Evolutionary conservation across 2,329 filamentous ascomycete genomes (phyloP), one percentile per base, ranked within the genome.

Genomic region (Xylaria sp.): DNA sequence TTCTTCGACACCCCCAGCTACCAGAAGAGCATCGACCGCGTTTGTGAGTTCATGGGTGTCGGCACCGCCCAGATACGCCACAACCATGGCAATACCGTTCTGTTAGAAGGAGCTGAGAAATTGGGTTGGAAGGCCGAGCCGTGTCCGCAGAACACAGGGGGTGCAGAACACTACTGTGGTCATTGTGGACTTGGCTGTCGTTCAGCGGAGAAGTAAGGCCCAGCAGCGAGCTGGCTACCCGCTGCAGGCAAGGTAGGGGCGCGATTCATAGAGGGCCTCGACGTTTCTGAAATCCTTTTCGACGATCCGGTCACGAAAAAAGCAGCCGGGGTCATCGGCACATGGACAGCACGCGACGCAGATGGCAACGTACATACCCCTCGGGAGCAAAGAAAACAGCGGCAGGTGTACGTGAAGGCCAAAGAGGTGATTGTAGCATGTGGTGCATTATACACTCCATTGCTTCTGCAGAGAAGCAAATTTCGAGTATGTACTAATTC

Each of bases 341-440:
- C 76, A 4, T 96, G 91, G 92, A 84, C 80, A 2, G 87, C 88
- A 1, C 82, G 89, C 53, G 89, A 91, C 61, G 74, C 75, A 37
- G 74, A 81, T 18, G 84, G 87, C 7, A 78, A 80, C 2, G 74
- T 87, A 0, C 74, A 80, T 43, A 80, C 80, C n/a, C 70, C 75
- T 3, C n/a, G n/a, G n/a, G 67, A 7, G 76, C 78, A 1, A 74
- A 75, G 48, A 72, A 82, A 3, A 74, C 66, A 74, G 44, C 80
- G 88, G 29, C 78, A 84, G 56, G 79, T 96, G 3, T 76, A 86
- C 24, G 81, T 97, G 66, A 89, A 83, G 64, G 91, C 92, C 1
- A 90, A 90, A 71, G 88, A 86, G 64, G 88, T 95, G 11, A 83
- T 97, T 42, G 72, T 95, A 13, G 85, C 90, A 0, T 83, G 82